Evolutionary conservation across 345 rosid genomes (phyloP), one percentile per base, ranked within the genome.

Genomic region (Aurinia saxatilis): DNA sequence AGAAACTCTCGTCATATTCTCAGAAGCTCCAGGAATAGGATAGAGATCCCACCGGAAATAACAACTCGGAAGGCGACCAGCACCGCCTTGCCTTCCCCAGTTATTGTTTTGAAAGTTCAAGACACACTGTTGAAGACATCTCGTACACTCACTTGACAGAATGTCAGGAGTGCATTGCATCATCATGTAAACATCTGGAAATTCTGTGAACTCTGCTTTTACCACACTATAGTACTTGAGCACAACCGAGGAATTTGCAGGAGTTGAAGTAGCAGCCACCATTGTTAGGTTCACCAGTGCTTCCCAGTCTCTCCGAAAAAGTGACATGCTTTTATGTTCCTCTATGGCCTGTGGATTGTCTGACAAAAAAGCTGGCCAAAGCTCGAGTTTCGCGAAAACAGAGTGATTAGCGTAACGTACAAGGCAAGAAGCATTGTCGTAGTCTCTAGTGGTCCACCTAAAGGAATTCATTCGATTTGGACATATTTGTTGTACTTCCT

Each of bases 161-260:
- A 82, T 10, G 46, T 84, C 91, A 4, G 87, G 81, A 15, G 76
- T 72, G 57, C 90, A 82, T 49, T 78, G 82, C 74, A 66, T 65
- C 25, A 82, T 10, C 3, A 71, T 69, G 47, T 72, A 77, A 13
- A 76, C 71, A 2, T 40, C 65, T 2, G 39, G 5, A 10, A 5
- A 46, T 0, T 19, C 18, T 2, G 56, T 34, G 11, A 67, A 6
- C 11, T 34, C 53, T 1, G 73, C 65, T 34, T 67, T 60, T 7
- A 47, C 66, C 8, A 61, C 67, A 7, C 77, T 77, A 62, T 47
- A 78, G 19, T 5, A 66, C 56, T 80, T 77, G 3, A 54, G 78
- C 2, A 63, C 66, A 52, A 66, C 73, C 59, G 46, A 77, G 18
- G 45, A 47, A 10, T 41, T 40, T 0, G 29, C 41, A 40, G 60